Percentiles rank a stretch among this genome's conserved stretches.
phyloP scores from a whole-genome alignment of 345 rosid species.

The Durio zibethinus region DNA sequence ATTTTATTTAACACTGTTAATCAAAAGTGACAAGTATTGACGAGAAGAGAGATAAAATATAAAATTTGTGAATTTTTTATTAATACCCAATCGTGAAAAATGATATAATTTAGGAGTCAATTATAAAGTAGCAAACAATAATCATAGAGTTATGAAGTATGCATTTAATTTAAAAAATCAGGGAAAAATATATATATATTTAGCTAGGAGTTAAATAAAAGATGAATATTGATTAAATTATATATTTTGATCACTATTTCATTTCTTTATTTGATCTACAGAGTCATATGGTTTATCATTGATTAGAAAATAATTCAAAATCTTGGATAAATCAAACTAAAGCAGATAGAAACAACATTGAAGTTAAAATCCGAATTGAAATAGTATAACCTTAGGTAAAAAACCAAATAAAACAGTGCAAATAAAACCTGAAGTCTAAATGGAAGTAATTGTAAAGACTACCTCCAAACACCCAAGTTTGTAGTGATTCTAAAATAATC shows the following conservation, averaged over 20 bases:
- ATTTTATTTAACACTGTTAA: no score
- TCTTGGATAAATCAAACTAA: neutral
- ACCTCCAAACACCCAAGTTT: neutral
- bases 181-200: no score
- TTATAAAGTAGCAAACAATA: no score
- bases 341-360: neutral
- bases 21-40: no score
- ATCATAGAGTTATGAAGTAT: no score
- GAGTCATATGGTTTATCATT: neutral
- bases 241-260: neutral
- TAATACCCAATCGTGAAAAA: no score
- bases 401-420: neutral
- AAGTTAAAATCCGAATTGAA: neutral
- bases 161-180: no score
- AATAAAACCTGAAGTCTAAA: neutral
- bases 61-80: no score
- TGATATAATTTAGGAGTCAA: no score
- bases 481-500: neutral
- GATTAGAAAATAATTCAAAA: neutral
- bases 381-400: no score
- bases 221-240: neutral
- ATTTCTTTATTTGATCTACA: neutral
- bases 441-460: neutral
- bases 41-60: no score
- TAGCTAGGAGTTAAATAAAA: no score